phyloP scores from a whole-genome alignment of 306 rosid species.

The Corylus americana region DNA sequence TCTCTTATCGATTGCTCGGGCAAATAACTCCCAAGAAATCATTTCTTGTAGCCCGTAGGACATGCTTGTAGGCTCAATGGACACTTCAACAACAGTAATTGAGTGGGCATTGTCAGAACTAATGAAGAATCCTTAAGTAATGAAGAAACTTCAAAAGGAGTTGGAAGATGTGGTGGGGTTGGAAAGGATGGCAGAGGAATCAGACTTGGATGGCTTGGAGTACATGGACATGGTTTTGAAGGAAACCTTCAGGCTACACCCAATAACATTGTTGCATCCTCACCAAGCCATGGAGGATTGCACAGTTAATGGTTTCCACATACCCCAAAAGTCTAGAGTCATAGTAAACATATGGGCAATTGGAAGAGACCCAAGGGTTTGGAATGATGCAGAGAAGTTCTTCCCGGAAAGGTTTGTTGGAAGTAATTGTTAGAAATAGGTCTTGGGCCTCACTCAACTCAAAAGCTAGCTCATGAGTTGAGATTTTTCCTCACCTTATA shows the following conservation, averaged over 20 bases:
- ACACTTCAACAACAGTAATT: too few relatives aligned
- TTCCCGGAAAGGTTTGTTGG: neutral
- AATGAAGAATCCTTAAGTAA: too few relatives aligned
- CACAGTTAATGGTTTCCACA: conserved; percentile 31
- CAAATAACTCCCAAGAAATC: too few relatives aligned
- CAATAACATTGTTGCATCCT: conserved; percentile 61
- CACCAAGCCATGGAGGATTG: conserved; percentile 45
- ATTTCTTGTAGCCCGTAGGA: too few relatives aligned
- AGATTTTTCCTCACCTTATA: too few relatives aligned
- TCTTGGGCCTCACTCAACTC: too few relatives aligned
- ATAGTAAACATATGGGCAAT: conserved; percentile 17
- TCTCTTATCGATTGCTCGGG: too few relatives aligned
- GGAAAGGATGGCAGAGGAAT: conserved; percentile 57
- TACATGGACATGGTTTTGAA: conserved; percentile 58
- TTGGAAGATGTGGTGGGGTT: conserved; percentile 49
- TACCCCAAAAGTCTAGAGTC: neutral
- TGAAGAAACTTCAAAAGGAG: conserved; percentile 21
- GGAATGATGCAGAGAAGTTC: conserved; percentile 10
- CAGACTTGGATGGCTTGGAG: conserved; percentile 47
- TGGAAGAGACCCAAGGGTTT: conserved; percentile 11
- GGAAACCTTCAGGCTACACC: conserved; percentile 62
- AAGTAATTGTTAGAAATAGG: too few relatives aligned
- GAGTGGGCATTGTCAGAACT: too few relatives aligned
- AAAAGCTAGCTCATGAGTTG: too few relatives aligned
- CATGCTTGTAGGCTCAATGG: too few relatives aligned